Percentiles rank a stretch among this genome's conserved stretches.
phyloP scores from a whole-genome alignment of 306 rosid genomes.

The Pachyrhizus erosus region DNA sequence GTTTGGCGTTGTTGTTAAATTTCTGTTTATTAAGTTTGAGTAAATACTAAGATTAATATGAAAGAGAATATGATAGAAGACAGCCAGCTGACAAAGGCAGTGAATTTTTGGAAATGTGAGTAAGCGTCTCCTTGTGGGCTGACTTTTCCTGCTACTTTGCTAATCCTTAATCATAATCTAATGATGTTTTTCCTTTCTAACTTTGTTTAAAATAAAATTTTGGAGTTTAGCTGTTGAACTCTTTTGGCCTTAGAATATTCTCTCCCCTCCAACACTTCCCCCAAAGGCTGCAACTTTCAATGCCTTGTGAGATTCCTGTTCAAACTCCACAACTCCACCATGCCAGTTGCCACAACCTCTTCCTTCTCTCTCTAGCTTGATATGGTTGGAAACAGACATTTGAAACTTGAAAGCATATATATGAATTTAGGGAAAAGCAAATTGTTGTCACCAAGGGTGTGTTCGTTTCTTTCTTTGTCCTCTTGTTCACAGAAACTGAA shows the following conservation, averaged over 20 bases:
- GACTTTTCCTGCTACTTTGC: slow-evolving; percentile 68
- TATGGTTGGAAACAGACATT: slow-evolving; percentile 39
- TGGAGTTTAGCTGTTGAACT: slow-evolving; percentile 90
- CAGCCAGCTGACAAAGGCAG: slow-evolving; percentile 87
- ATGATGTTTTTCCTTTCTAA: slow-evolving; percentile 75
- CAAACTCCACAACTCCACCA: slow-evolving; percentile 32
- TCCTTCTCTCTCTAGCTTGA: slow-evolving; percentile 41
- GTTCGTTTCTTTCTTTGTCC: slow-evolving; percentile 66
- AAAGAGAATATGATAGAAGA: slow-evolving; percentile 46
- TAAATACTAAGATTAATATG: slow-evolving; percentile 4
- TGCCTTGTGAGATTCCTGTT: slow-evolving; percentile 66
- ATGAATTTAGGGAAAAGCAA: slow-evolving; percentile 74
- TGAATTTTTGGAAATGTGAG: slow-evolving; percentile 92
- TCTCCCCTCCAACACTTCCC: slow-evolving; percentile 61
- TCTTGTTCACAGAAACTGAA: slow-evolving; percentile 35
- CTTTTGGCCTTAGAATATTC: slow-evolving; percentile 81
- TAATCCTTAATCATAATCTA: slow-evolving; percentile 86
- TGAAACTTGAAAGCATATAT: slow-evolving; percentile 36
- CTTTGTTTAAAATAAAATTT: slow-evolving; percentile 69
- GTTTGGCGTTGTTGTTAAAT: not conserved
- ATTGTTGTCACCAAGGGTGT: slow-evolving; percentile 76
- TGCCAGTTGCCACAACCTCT: slow-evolving; percentile 14
- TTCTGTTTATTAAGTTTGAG: not conserved
- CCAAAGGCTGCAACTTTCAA: slow-evolving; percentile 86
- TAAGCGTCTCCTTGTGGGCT: slow-evolving; percentile 87